Conservation (phyloP, 176 grass and related monocot species). For the Saccharum officinarum region DNA sequence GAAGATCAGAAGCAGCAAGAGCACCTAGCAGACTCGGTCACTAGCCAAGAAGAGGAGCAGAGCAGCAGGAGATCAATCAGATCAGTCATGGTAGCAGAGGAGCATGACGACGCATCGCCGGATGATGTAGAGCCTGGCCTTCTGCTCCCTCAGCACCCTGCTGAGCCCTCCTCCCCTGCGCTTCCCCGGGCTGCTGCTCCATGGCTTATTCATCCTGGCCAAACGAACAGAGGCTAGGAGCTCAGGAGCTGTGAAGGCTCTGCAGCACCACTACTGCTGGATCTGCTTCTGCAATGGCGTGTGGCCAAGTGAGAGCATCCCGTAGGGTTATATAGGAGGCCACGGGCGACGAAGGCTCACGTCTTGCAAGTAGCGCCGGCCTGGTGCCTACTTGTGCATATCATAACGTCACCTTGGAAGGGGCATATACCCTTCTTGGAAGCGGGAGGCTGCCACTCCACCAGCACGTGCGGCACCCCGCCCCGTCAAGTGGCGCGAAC, state of each 20-base stretch:
- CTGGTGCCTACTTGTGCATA: conserved; percentile 21
- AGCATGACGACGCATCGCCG: conserved; percentile 62
- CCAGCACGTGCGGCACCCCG: conserved; percentile 28
- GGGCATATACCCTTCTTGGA: conserved; percentile 37
- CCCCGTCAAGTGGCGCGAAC: conserved; percentile 23
- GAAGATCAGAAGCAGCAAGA: conserved; percentile 1
- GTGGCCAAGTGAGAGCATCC: conserved; percentile 28
- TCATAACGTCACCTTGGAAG: conserved; percentile 26
- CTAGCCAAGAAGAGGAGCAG: neutral
- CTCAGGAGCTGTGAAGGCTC: neutral
- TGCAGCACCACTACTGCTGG: neutral
- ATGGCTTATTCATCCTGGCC: conserved; percentile 32
- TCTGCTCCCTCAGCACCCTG: conserved; percentile 63
- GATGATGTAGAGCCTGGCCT: conserved; percentile 62
- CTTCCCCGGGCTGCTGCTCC: conserved; percentile 31
- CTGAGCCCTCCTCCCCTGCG: conserved; percentile 38
- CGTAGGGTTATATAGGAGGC: conserved; percentile 36
- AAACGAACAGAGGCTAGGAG: neutral
- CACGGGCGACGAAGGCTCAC: neutral
- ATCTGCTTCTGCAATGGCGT: conserved; percentile 29
- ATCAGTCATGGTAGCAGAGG: conserved; percentile 64
- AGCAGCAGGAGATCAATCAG: conserved; percentile 22
- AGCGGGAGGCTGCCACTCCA: conserved; percentile 25
- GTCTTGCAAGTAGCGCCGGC: neutral
- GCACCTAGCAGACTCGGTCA: conserved; percentile 1